Evolutionary conservation across 192 early-diverging fungal genomes (phyloP), one percentile per base, ranked within the genome.

Genomic region (Gigaspora rosea): DNA sequence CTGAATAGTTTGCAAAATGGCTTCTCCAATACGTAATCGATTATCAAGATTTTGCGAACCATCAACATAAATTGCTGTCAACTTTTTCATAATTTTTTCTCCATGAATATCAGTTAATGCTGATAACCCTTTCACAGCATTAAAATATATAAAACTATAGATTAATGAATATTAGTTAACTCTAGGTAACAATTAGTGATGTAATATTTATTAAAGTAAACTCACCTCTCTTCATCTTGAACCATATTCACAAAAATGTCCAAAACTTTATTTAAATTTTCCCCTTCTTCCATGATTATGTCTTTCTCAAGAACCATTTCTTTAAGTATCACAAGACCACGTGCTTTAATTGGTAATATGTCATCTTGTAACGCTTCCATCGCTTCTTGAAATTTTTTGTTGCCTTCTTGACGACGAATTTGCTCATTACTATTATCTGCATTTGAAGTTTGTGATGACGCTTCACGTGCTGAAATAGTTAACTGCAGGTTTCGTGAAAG

Each of bases 101-200:
- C 94, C 93, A 71, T 95, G 90, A 18, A 87, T 85, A 78, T 98
- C 97, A 0, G 94, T 92, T 33, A 97, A 79, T 1, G 95, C 86
- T 6, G 93, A 85, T 11, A 96, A 85, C 3, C 95, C 94, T 71
- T 94, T 93, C 71, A 98, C 88, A 9, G 96, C 95, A 82, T 97
- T 97, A 47, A 98, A 86, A 73, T 98, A 95, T 46, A 97, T 90
- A 79, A 93, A 98, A 78, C 94, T 94, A 77, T 35, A 11, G 35
- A 61, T 50, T 81, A 72, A 32, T 22, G 57, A 41, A 75, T 33
- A 18, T 41, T 41, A 16, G 70, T 67, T 63, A 64, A 58, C 50
- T 46, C 11, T 68, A 41, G 66, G 72, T n/a, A 73, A 67, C 57
- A 33, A 75, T 51, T 13, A 52, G 22, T 41, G 41, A 41, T 41